A percentile compares a stretch with the other conserved stretches of the same genome.
These are phyloP conservation scores for Austroboletus festivus DNA, from an alignment of 768 basidiomycete genomes.

Conservation along the genomic window DNA sequence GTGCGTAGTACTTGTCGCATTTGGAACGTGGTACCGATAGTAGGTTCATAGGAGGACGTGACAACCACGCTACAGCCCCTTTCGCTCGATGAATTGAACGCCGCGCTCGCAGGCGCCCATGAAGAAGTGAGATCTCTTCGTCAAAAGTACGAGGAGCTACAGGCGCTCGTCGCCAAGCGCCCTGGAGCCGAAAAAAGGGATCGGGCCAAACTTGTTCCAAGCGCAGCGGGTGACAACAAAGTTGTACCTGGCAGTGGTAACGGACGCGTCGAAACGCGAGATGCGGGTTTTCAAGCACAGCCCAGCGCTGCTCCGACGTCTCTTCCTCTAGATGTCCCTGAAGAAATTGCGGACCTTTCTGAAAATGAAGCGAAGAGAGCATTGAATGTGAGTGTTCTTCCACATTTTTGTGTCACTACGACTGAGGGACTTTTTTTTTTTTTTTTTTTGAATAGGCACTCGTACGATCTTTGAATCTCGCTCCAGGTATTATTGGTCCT, in stretches of 20 bases:
- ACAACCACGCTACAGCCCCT: conserved; percentile 8
- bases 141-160: conserved; percentile 25
- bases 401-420: neutral
- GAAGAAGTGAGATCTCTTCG: conserved; percentile 27
- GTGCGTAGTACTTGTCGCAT: conserved; percentile 3
- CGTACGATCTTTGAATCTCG: conserved; percentile 12
- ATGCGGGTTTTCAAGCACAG: neutral
- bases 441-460: conserved; percentile 16
- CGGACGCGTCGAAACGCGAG: neutral
- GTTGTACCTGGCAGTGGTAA: neutral
- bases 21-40: neutral
- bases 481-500: neutral
- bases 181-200: conserved; percentile 4
- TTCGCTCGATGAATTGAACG: conserved; percentile 25
- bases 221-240: neutral
- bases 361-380: conserved; percentile 22
- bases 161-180: conserved; percentile 14
- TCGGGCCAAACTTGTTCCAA: neutral
- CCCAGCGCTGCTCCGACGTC: neutral
- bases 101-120: conserved; percentile 20
- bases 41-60: conserved; percentile 7
- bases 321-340: conserved; percentile 2
- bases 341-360: conserved; percentile 19
- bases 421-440: no score
- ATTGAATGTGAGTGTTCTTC: conserved; percentile 17